These are phyloP conservation scores for Brassica carinata DNA, from an alignment of 345 rosid species.

Conservation along the genomic window DNA sequence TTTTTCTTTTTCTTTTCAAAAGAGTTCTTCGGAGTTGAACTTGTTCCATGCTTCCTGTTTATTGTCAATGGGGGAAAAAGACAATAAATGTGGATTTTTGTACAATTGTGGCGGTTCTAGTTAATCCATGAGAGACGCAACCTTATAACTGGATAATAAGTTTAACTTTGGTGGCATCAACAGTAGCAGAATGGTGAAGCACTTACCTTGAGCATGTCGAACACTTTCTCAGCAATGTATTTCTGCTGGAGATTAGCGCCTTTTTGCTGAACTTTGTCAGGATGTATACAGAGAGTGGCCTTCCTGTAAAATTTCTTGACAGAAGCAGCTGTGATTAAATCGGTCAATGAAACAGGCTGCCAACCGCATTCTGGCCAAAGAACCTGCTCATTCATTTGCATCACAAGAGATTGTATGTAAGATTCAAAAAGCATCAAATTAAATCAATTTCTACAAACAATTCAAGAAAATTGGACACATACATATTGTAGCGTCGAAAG, in stretches of 20 bases:
- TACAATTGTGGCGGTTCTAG: neutral
- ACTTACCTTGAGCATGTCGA: conserved; percentile 92
- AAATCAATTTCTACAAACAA: neutral
- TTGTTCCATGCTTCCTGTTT: conserved; percentile 89
- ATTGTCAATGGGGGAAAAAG: conserved; percentile 11
- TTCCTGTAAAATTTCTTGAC: conserved; percentile 90
- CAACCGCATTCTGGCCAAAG: conserved; percentile 99
- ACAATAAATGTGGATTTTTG: neutral
- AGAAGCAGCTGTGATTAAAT: conserved; percentile 74
- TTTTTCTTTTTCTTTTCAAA: conserved; percentile 35
- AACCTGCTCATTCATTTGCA: conserved; percentile 54
- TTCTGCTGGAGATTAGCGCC: conserved; percentile 98
- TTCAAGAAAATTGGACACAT: conserved; percentile 31
- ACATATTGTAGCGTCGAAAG: conserved; percentile 95
- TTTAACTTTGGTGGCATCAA: neutral
- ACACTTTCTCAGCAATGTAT: conserved; percentile 92
- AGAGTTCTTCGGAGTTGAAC: conserved; percentile 88
- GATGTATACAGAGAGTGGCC: conserved; percentile 95
- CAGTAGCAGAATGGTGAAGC: neutral
- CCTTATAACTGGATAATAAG: neutral
- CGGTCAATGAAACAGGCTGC: conserved; percentile 93
- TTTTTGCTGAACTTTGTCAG: conserved; percentile 99
- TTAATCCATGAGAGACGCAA: neutral
- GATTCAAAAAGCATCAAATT: neutral
- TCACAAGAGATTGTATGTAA: neutral